These are phyloP conservation scores for Oryza australiensis DNA, from an alignment of 176 grass and related monocot genomes.

Conservation along the genomic window DNA sequence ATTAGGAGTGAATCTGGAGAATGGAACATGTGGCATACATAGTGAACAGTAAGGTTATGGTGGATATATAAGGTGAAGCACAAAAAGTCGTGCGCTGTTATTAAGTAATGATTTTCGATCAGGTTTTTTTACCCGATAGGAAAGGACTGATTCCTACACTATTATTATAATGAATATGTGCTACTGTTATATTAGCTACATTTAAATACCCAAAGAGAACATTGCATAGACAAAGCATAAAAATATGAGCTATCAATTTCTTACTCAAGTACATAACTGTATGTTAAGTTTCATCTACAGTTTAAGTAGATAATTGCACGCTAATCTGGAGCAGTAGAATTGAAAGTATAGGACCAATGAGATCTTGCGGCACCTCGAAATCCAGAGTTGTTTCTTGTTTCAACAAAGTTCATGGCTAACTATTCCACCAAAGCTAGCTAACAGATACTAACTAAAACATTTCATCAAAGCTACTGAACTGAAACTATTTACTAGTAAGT, in stretches of 20 bases:
- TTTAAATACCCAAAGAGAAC: background rate
- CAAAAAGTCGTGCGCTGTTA: background rate
- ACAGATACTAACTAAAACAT: background rate
- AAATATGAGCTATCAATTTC: slow-evolving; percentile 3
- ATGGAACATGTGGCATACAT: background rate
- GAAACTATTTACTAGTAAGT: background rate
- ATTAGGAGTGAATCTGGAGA: background rate
- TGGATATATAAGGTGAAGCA: slow-evolving; percentile 3
- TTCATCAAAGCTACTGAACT: background rate
- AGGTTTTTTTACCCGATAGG: background rate
- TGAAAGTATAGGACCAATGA: background rate
- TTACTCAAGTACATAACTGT: background rate
- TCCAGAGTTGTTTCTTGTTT: background rate
- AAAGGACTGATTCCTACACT: background rate
- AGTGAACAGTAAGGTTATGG: background rate
- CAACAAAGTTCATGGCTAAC: background rate
- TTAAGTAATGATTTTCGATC: background rate
- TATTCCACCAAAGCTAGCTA: background rate
- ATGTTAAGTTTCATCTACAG: background rate
- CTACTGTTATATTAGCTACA: background rate
- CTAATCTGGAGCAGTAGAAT: background rate
- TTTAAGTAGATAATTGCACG: background rate
- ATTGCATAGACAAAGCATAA: background rate
- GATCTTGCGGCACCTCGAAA: background rate
- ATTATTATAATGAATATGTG: background rate